These are phyloP conservation scores for Microbotryum scabiosae DNA, from an alignment of 1,284 basidiomycete genomes.

Conservation along the genomic window DNA sequence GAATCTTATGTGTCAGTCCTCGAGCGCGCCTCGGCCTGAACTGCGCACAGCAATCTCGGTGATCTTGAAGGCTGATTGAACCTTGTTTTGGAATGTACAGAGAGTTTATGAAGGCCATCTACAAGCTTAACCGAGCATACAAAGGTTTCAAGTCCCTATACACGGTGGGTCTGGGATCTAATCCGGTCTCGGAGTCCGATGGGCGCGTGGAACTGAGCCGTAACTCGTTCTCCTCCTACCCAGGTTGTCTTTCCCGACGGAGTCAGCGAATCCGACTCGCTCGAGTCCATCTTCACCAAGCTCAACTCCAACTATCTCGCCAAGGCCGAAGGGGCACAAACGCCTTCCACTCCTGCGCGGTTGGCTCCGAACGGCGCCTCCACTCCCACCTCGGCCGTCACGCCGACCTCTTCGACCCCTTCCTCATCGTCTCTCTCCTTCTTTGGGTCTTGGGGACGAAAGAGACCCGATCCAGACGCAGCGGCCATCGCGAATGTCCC, in stretches of 20 bases:
- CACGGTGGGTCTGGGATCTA: not conserved
- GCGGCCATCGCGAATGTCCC: not conserved
- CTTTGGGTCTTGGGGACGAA: conserved; percentile 16
- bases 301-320: conserved; percentile 29
- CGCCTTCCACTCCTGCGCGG: not conserved
- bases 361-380: not conserved
- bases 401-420: not conserved
- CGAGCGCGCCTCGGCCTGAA: not conserved
- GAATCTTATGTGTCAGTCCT: conserved; percentile 22
- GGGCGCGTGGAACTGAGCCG: not conserved
- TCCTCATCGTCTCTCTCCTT: not conserved
- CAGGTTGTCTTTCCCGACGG: conserved; percentile 30
- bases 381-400: not conserved
- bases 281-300: conserved; percentile 24
- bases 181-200: not conserved
- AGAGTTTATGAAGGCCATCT: conserved; percentile 27
- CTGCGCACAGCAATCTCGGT: not conserved
- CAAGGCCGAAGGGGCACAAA: not conserved
- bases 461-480: not conserved
- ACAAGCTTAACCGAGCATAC: conserved; percentile 32
- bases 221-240: not conserved
- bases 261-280: conserved; percentile 19
- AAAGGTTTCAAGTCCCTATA: conserved; percentile 23
- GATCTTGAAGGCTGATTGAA: not conserved
- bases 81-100: not conserved